Base-by-base conservation (phyloP, 805 yeast species). In the Wickerhamiella kurtzmanii region DNA sequence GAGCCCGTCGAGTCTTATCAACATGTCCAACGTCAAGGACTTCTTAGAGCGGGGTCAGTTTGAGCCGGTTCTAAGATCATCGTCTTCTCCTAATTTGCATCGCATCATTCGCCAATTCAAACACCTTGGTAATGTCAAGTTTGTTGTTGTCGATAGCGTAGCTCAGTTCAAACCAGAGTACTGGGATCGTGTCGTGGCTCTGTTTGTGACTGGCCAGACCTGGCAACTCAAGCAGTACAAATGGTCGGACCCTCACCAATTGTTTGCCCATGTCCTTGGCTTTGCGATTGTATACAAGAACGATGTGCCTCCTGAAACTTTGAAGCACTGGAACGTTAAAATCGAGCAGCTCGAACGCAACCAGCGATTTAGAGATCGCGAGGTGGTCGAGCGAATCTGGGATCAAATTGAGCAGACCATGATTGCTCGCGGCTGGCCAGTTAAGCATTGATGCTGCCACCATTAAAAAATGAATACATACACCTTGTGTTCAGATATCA, bases 111-210 rank as follows among this genome's bases (percentile, higher is more conserved):
- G 84, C 48, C 63, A 66, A 2, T 75, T 82, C 22, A 76, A 76
- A 44, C 65, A 67, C 44, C 67, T 85, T 35, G 77, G 82, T 15
- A 75, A 72, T 19, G 69, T 79, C 44, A 74, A 77, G 41, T 81
- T 84, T 57, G 71, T 87, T 55, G 82, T 92, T 47, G 96, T 88
- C 28, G 94, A 85, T 60, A 82, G 84, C 48, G 86, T 87, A 3
- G 94, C 87, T 46, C 75, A 79, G 65, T 82, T 82, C 65, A 89
- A 88, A 61, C 94, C 95, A 2, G 97, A 92, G 62, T 86, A 92
- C 65, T 92, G 99, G 99, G 94, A 86, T 60, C 75, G 98, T 49
- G 96, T 92, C 1, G 84, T 89, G 43, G 96, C 95, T 0, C 83
- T 92, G 36, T 81, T 92, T 67, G 89, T 96, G 16, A 89, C 96